Evolutionary conservation across 2,329 filamentous ascomycete genomes (phyloP).

Genomic region (Colletotrichum liaoningense): DNA sequence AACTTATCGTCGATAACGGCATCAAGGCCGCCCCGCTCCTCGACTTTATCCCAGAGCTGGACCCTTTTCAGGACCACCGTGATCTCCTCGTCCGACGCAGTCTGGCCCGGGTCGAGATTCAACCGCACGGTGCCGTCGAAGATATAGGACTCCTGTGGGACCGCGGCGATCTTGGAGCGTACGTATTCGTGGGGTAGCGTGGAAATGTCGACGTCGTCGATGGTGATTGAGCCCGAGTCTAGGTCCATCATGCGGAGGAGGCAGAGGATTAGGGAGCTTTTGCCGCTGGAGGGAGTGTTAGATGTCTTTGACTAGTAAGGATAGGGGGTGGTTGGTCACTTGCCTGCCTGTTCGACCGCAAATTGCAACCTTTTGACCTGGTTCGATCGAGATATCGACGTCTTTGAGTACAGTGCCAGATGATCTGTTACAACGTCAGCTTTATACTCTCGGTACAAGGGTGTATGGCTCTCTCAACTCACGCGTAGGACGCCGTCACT

Average conservation of each 20-base stretch:
- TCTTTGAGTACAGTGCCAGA: conserved; percentile 18
- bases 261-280: conserved; percentile 49
- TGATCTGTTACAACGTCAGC: conserved; percentile 13
- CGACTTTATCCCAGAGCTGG: conserved; percentile 55
- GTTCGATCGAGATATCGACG: conserved; percentile 34
- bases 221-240: conserved; percentile 52
- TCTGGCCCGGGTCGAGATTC: conserved; percentile 58
- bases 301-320: background rate
- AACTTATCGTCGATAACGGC: conserved; percentile 42
- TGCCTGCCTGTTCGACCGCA: conserved; percentile 41
- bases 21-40: conserved; percentile 50
- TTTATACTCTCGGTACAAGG: too few species aligned
- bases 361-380: conserved; percentile 39
- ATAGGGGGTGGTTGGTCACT: background rate
- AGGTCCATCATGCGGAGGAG: conserved; percentile 60
- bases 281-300: conserved; percentile 51
- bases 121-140: conserved; percentile 58
- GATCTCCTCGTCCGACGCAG: conserved; percentile 52
- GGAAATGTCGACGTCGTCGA: conserved; percentile 55
- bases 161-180: conserved; percentile 49
- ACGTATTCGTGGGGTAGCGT: conserved; percentile 41
- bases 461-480: too few species aligned
- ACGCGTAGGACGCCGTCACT: conserved; percentile 28
- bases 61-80: conserved; percentile 57
- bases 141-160: conserved; percentile 64